Evolutionary conservation across 169 alveolate species (phyloP).

Genomic region (Plasmodium vivax): DNA sequence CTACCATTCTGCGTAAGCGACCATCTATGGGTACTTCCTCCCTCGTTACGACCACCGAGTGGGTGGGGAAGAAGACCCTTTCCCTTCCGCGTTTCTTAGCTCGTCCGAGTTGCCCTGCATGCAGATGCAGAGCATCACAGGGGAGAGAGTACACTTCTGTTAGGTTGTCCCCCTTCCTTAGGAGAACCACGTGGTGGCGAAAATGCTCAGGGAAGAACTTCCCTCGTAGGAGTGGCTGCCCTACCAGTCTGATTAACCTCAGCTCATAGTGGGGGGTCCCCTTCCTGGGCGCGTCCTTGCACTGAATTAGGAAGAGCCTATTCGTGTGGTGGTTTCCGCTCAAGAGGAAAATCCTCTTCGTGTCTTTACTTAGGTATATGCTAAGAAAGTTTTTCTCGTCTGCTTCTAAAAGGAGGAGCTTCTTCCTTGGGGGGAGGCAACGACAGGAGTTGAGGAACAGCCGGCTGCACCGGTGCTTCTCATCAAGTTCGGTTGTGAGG

Average conservation of each 20-base stretch:
- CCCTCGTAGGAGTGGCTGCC: not conserved
- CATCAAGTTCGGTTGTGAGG: slow-evolving; percentile 17
- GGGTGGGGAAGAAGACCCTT: not conserved
- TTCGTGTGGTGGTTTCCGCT: slow-evolving; percentile 55
- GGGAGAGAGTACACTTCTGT: not conserved
- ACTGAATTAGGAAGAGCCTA: slow-evolving; percentile 14
- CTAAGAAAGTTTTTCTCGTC: slow-evolving; percentile 31
- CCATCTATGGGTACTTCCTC: not conserved
- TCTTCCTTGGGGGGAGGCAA: not conserved
- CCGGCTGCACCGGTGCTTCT: slow-evolving; percentile 25
- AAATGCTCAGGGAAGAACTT: slow-evolving; percentile 28
- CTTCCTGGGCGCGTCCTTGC: not conserved
- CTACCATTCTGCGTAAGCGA: not conserved
- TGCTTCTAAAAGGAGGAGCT: slow-evolving; percentile 19
- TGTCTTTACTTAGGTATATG: slow-evolving; percentile 39
- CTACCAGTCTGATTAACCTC: not conserved
- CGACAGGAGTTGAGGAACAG: not conserved
- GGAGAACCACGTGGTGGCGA: not conserved
- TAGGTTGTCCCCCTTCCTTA: not conserved
- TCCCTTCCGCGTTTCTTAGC: not conserved
- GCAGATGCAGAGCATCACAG: not conserved
- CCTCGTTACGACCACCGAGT: not conserved
- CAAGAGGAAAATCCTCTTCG: slow-evolving; percentile 25
- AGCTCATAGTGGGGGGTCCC: not conserved
- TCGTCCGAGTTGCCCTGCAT: not conserved